Percentiles rank a stretch among this genome's conserved stretches.
These are phyloP conservation scores for Sarocladium oryzae DNA, from an alignment of 2,329 filamentous ascomycete genomes.

Conservation along the genomic window DNA sequence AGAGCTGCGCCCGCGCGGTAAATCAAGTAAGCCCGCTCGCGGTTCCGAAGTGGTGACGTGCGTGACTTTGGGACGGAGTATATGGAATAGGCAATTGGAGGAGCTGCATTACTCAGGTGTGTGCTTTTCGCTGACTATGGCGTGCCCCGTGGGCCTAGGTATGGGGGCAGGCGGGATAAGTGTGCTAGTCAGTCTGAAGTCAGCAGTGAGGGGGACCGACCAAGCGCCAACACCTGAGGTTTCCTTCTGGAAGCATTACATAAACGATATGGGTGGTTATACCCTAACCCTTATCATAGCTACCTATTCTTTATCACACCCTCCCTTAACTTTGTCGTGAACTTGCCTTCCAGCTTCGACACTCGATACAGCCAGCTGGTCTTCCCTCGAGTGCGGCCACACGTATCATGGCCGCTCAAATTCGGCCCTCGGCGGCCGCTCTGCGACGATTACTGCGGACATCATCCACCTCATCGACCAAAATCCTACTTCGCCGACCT, in stretches of 20 bases:
- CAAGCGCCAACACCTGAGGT: too few relatives aligned
- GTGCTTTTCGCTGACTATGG: not conserved
- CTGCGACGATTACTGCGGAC: not conserved
- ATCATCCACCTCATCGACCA: not conserved
- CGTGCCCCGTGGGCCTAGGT: too few relatives aligned
- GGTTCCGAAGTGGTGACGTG: not conserved
- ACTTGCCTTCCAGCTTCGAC: not conserved
- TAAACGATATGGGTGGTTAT: too few relatives aligned
- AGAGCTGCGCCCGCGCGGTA: too few relatives aligned
- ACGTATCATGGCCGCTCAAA: not conserved
- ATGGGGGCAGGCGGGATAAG: too few relatives aligned
- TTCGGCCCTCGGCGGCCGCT: not conserved
- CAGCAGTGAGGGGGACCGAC: too few relatives aligned
- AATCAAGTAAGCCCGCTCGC: too few relatives aligned
- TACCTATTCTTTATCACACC: not conserved
- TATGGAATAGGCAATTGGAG: too few relatives aligned
- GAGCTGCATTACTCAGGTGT: not conserved
- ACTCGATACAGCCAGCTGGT: too few relatives aligned
- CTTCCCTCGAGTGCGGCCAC: not conserved
- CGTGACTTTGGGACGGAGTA: not conserved
- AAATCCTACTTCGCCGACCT: not conserved
- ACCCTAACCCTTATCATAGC: conserved; percentile 1
- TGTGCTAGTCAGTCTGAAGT: too few relatives aligned
- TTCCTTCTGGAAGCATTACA: too few relatives aligned
- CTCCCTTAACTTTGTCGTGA: too few relatives aligned